Evolutionary conservation across 2,329 filamentous ascomycete species (phyloP), one percentile per base, ranked within the genome.

Genomic region (Thermothelomyces thermophilus): DNA sequence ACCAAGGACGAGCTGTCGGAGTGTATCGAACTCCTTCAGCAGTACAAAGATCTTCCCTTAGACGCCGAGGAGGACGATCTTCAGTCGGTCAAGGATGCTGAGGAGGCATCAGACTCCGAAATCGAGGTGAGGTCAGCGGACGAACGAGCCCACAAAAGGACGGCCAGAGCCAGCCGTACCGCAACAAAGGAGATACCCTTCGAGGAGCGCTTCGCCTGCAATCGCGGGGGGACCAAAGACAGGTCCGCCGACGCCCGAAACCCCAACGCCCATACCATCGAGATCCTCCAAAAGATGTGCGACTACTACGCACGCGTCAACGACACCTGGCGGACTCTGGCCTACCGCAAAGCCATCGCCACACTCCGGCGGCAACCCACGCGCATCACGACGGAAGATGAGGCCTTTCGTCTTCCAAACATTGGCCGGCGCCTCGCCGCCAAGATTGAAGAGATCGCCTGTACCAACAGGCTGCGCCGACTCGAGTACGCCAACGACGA

Each of bases 371-470:
- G 79, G 41, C 84, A 90, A 54, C 63, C 70, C 0, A 60, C 58
- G 17, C 84, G 81, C 62, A 78, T 96, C 51, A 71, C 67, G 3
- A 90, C 84, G 0, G 82, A 78, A 51, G 75, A 82, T 42, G 77
- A 94, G 64, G 91, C 90, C 0, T 69, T 76, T 10, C 65, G 68
- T 2, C 73, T 96, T 1, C 80, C 82, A 1, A 77, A 75, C 51
- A 82, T 96, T 31, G 90, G 90, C 7, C 60, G 73, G 10, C 77
- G 87, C 1, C 70, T 96, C 1, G 90, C 90, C 0, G 73, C 78
- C 22, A 95, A 95, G 65, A 93, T 97, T 55, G 87, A 93, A 60
- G 91, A 96, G 63, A 95, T 96, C 37, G 87, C 82, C 2, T 73
- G 75, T 34, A 95, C 88, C 0, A 78, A 88, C 60, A 73, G 75